A percentile compares a stretch with the other conserved stretches of the same genome.
Conservation (phyloP, 1,284 basidiomycete species). For the Leccinum subrobustum region DNA sequence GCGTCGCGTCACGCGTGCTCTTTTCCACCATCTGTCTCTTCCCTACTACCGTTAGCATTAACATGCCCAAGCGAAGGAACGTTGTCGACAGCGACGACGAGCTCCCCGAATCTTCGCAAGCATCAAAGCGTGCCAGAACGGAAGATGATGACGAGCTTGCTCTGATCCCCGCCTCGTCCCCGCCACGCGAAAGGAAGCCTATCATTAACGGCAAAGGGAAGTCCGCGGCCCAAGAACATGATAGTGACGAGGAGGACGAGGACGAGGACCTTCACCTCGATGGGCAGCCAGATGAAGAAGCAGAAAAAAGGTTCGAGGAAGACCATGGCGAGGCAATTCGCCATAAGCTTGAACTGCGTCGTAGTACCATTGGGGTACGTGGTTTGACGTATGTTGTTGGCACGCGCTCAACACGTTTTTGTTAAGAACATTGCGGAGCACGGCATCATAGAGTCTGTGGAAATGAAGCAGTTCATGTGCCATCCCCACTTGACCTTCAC, state of each 20-base stretch:
- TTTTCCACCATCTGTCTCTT: conserved; percentile 4
- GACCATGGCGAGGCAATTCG: conserved; percentile 56
- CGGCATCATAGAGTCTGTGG: conserved; percentile 85
- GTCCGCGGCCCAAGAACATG: conserved; percentile 21
- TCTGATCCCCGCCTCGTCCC: conserved; percentile 6
- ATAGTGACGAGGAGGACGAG: conserved; percentile 38
- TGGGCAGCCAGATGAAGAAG: conserved; percentile 43
- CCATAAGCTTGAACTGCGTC: conserved; percentile 51
- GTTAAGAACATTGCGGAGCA: conserved; percentile 72
- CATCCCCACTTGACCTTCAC: conserved; percentile 81
- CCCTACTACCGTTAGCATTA: neutral
- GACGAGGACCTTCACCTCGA: conserved; percentile 26
- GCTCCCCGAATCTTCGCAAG: conserved; percentile 22
- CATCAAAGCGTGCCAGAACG: conserved; percentile 33
- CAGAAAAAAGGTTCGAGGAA: conserved; percentile 60
- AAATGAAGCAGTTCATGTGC: conserved; percentile 96
- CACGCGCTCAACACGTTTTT: neutral
- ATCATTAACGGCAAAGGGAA: conserved; percentile 27
- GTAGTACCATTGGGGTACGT: conserved; percentile 58
- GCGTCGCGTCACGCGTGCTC: conserved; percentile 31
- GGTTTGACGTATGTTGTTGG: conserved; percentile 1
- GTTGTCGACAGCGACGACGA: conserved; percentile 29
- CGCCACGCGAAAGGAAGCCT: conserved; percentile 14
- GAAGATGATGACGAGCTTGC: conserved; percentile 23
- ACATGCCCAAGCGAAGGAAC: conserved; percentile 34